Evolutionary conservation across 2,329 filamentous ascomycete species (phyloP).

Genomic region (Phoma sp.): DNA sequence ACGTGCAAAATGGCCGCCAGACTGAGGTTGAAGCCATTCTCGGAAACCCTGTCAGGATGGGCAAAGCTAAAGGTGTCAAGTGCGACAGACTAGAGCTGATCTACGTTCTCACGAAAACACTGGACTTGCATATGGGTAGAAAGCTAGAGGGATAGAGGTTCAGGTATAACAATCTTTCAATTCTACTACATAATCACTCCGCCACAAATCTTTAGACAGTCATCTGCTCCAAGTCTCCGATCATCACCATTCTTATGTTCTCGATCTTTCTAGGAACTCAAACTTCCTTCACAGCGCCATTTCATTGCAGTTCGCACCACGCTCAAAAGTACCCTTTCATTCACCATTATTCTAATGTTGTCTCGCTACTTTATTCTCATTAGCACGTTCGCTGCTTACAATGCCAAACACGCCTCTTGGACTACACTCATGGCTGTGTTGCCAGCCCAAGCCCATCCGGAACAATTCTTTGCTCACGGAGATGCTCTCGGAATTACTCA

Average conservation of each 20-base stretch:
- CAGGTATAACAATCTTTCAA: neutral
- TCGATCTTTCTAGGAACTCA: neutral
- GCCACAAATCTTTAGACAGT: neutral
- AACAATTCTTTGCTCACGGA: no score
- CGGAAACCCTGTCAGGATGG: slow-evolving; percentile 56
- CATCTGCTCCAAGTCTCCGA: no score
- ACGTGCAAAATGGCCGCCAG: slow-evolving; percentile 51
- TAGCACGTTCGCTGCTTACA: neutral
- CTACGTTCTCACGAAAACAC: slow-evolving; percentile 55
- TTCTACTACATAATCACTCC: neutral
- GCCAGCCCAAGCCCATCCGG: no score
- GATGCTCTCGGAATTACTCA: no score
- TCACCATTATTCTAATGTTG: neutral
- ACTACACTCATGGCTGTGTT: no score
- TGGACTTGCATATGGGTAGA: slow-evolving; percentile 46
- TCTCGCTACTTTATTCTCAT: no score
- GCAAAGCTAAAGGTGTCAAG: slow-evolving; percentile 48
- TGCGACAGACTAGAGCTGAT: slow-evolving; percentile 55
- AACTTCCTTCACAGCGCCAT: neutral
- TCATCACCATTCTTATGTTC: no score
- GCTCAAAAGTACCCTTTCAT: neutral
- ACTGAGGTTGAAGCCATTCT: slow-evolving; percentile 62
- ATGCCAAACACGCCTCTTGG: no score
- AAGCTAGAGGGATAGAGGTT: neutral
- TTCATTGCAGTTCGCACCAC: neutral